These are phyloP conservation scores for Nematodospora valgi DNA, from an alignment of 805 yeast species.

Conservation along the genomic window DNA sequence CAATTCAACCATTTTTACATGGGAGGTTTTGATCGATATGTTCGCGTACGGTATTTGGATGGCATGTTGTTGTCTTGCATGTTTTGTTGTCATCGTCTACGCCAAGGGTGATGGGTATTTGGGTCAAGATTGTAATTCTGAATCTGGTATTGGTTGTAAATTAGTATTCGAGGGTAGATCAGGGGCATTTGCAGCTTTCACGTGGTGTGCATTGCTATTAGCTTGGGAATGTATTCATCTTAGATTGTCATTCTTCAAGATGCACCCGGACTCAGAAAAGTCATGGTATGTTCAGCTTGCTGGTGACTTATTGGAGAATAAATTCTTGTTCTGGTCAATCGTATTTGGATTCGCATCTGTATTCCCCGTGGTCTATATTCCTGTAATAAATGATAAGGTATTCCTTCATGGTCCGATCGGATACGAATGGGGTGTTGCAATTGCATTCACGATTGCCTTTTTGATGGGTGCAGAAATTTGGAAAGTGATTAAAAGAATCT, in stretches of 20 bases:
- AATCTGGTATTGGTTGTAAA: constrained; percentile 45
- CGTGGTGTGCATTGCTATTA: constrained; percentile 78
- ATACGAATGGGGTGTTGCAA: constrained; percentile 78
- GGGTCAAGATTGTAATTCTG: constrained; percentile 62
- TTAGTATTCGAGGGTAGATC: constrained; percentile 74
- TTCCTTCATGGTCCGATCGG: constrained; percentile 70
- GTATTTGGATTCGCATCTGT: constrained; percentile 64
- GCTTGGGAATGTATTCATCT: constrained; percentile 85
- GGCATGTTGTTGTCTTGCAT: constrained; percentile 66
- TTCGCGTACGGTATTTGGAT: constrained; percentile 67
- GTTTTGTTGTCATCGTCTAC: constrained; percentile 65
- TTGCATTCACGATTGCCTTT: constrained; percentile 57
- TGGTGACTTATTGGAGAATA: constrained; percentile 67
- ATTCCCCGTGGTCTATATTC: constrained; percentile 82
- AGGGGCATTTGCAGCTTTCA: constrained; percentile 74
- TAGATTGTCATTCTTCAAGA: constrained; percentile 64
- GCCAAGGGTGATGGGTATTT: constrained; percentile 64
- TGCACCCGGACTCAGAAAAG: constrained; percentile 59
- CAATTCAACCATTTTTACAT: constrained; percentile 59
- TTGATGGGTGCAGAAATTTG: constrained; percentile 61
- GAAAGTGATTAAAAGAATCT: constrained; percentile 63
- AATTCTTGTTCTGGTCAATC: constrained; percentile 80
- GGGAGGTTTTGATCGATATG: constrained; percentile 68
- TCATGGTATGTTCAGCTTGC: constrained; percentile 58
- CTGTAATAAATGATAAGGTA: constrained; percentile 77